phyloP scores from a whole-genome alignment of 306 rosid species.

The Dicorynia guianensis region DNA sequence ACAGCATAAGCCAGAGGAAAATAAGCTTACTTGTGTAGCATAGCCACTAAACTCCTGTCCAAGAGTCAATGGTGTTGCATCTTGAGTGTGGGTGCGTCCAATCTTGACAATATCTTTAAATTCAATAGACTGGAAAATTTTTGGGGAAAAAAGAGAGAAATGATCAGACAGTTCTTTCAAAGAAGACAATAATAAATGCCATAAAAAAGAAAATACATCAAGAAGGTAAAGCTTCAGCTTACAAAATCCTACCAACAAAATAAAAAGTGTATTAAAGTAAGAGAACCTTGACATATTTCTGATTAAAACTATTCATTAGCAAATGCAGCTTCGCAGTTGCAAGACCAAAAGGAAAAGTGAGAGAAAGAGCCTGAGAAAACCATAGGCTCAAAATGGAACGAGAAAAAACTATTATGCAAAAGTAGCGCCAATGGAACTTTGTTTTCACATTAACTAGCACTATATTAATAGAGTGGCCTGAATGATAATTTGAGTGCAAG shows the following conservation, averaged over 20 bases:
- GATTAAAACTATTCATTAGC: conserved; percentile 7
- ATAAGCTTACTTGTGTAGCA: conserved; percentile 83
- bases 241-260: conserved; percentile 9
- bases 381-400: conserved; percentile 4
- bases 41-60: conserved; percentile 99
- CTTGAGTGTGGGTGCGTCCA: conserved; percentile 99
- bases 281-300: conserved; percentile 7
- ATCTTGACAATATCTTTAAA: conserved; percentile 96
- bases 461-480: conserved; percentile 11
- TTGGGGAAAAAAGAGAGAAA: neutral
- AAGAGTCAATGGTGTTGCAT: conserved; percentile 97
- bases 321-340: conserved; percentile 27
- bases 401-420: conserved; percentile 12
- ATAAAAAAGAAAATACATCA: neutral
- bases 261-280: neutral
- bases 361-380: conserved; percentile 30
- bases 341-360: conserved; percentile 27
- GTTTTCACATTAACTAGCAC: neutral
- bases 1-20: conserved; percentile 21
- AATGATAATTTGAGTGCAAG: conserved; percentile 1
- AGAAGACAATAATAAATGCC: conserved; percentile 6
- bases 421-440: neutral
- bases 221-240: conserved; percentile 26
- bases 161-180: neutral
- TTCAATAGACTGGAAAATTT: conserved; percentile 73